Evolutionary conservation across 164 flowering plant species (phyloP).

Genomic region (Tetrastigma voinierianum): DNA sequence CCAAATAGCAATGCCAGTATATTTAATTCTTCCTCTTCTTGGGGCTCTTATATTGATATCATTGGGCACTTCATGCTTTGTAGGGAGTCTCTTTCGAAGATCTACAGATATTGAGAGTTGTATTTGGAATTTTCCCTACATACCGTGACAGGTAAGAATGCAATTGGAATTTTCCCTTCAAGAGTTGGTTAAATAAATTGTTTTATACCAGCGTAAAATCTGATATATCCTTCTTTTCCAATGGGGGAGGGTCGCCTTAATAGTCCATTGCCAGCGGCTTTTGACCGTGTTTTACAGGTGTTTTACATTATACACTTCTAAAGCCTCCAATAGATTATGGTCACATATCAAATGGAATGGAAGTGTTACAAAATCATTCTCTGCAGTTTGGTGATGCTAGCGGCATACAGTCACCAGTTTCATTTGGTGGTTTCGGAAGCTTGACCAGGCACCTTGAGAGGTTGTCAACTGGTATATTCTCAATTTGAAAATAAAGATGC

Average conservation of each 20-base stretch:
- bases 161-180: not conserved
- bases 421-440: slow-evolving; percentile 98
- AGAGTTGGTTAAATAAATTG: not conserved
- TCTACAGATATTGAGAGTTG: slow-evolving; percentile 71
- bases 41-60: not conserved
- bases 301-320: slow-evolving; percentile 12
- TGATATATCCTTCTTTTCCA: slow-evolving; percentile 19
- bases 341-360: slow-evolving; percentile 8
- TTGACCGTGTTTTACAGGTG: slow-evolving; percentile 88
- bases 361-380: slow-evolving; percentile 15
- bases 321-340: slow-evolving; percentile 15
- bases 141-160: slow-evolving; percentile 73
- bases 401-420: slow-evolving; percentile 96
- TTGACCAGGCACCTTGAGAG: slow-evolving; percentile 92
- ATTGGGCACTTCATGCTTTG: slow-evolving; percentile 3
- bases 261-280: slow-evolving; percentile 93
- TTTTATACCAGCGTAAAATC: slow-evolving; percentile 8
- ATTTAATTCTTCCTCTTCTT: not conserved
- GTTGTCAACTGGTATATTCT: slow-evolving; percentile 65
- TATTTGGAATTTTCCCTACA: slow-evolving; percentile 90
- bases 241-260: slow-evolving; percentile 18
- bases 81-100: slow-evolving; percentile 78
- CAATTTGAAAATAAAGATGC: not conserved
- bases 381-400: slow-evolving; percentile 98
- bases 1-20: no score